Evolutionary conservation across 2,329 filamentous ascomycete species (phyloP).

Genomic region (Drechslerella stenobrocha): DNA sequence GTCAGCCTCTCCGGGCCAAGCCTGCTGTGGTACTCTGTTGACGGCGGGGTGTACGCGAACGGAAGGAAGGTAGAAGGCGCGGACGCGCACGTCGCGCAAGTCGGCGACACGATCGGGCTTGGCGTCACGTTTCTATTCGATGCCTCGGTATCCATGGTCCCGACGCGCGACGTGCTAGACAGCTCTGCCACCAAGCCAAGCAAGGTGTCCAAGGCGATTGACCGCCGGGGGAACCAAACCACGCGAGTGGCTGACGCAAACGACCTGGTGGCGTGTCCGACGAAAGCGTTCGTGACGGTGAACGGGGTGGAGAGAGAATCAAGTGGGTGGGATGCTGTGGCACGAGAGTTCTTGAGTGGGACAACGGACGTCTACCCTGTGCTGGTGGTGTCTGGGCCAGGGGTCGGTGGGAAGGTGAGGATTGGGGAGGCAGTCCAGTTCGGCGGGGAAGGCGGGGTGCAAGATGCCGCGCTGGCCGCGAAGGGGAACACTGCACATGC

Average conservation of each 20-base stretch:
- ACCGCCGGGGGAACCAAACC: constrained; percentile 35
- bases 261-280: constrained; percentile 31
- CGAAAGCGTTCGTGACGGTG: constrained; percentile 29
- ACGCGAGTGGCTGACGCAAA: constrained; percentile 29
- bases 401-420: constrained; percentile 32
- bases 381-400: constrained; percentile 32
- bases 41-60: constrained; percentile 31
- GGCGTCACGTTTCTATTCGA: constrained; percentile 40
- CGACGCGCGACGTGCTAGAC: constrained; percentile 35
- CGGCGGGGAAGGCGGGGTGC: constrained; percentile 23
- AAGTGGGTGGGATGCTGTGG: constrained; percentile 11
- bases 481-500: constrained; percentile 27
- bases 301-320: constrained; percentile 32
- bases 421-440: constrained; percentile 43
- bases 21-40: constrained; percentile 32
- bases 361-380: constrained; percentile 39
- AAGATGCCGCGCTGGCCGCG: constrained; percentile 31
- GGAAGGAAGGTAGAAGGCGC: constrained; percentile 10
- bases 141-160: constrained; percentile 26
- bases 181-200: constrained; percentile 29
- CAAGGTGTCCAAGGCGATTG: constrained; percentile 32
- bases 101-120: constrained; percentile 30
- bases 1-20: constrained; percentile 32
- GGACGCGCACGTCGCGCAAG: constrained; percentile 9
- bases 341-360: constrained; percentile 22